Conservation (phyloP, 768 basidiomycete genomes). For the Lactarius psammicola region DNA sequence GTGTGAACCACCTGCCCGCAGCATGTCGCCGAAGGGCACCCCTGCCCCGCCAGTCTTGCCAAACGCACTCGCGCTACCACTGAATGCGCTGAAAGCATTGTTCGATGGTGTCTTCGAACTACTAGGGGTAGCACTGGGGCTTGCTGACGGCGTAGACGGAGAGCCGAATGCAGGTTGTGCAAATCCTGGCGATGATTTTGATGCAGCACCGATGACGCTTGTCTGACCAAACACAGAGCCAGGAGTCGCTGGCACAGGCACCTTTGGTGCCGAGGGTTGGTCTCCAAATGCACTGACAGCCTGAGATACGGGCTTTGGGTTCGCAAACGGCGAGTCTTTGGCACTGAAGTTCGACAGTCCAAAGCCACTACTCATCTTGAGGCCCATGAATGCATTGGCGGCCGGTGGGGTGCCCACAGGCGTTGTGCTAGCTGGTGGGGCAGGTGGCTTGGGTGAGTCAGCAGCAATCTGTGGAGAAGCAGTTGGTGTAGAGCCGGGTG, state of each 20-base stretch:
- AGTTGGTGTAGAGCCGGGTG: not conserved
- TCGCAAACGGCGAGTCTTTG: conserved; percentile 32
- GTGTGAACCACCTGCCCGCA: conserved; percentile 40
- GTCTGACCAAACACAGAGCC: conserved; percentile 41
- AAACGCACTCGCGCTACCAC: conserved; percentile 41
- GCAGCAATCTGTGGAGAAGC: not conserved
- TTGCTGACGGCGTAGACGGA: conserved; percentile 17
- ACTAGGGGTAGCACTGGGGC: conserved; percentile 25
- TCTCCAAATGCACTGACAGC: conserved; percentile 24
- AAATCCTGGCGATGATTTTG: conserved; percentile 32
- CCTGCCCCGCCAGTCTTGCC: conserved; percentile 39
- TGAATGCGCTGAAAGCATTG: conserved; percentile 44
- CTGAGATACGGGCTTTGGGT: conserved; percentile 26
- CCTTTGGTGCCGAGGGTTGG: conserved; percentile 20
- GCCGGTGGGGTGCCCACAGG: conserved; percentile 30
- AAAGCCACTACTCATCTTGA: conserved; percentile 22
- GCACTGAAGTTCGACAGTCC: conserved; percentile 28
- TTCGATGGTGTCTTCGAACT: conserved; percentile 33
- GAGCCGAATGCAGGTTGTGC: conserved; percentile 43
- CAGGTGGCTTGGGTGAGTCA: not conserved
- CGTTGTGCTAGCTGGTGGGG: conserved; percentile 26
- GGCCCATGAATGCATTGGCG: conserved; percentile 26
- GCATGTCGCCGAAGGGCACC: conserved; percentile 61
- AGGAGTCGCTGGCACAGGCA: conserved; percentile 34
- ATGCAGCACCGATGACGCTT: conserved; percentile 8